These are phyloP conservation scores for Neckera pumila DNA, from an alignment of 225 moss, liverwort and hornwort genomes.

Conservation along the genomic window DNA sequence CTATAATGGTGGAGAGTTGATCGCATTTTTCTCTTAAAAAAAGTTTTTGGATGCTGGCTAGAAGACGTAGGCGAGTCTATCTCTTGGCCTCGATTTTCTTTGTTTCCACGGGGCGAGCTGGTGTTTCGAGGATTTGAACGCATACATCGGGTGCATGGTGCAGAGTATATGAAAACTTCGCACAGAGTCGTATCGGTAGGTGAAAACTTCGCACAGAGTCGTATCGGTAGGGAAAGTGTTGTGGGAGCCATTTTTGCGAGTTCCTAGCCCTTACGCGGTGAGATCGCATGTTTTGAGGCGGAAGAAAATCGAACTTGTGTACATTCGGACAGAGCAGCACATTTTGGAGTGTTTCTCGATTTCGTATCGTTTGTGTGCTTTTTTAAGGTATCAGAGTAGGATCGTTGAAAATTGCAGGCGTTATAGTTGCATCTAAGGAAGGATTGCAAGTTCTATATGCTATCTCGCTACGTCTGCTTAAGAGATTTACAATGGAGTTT, in stretches of 20 bases:
- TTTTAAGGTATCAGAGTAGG: neutral
- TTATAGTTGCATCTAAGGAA: neutral
- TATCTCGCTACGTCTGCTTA: neutral
- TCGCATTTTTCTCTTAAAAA: neutral
- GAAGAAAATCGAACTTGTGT: neutral
- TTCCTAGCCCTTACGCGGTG: neutral
- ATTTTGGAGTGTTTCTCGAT: neutral
- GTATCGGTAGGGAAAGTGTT: neutral
- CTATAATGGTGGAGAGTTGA: neutral
- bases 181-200: neutral
- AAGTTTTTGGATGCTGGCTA: neutral
- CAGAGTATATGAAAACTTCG: neutral
- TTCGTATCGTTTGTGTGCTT: neutral
- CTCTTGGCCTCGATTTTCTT: neutral
- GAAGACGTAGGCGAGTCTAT: neutral
- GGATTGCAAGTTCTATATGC: neutral
- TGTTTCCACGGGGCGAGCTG: neutral
- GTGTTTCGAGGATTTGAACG: neutral
- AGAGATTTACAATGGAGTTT: slow-evolving; percentile 10
- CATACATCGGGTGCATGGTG: neutral
- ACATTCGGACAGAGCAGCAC: neutral
- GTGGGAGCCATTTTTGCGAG: neutral
- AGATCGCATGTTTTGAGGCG: neutral
- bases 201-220: neutral
- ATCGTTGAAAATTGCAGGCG: neutral